A percentile compares a stretch with the other conserved stretches of the same genome.
Evolutionary conservation across 1,284 basidiomycete species (phyloP).

Genomic region (Moniliella sp.): DNA sequence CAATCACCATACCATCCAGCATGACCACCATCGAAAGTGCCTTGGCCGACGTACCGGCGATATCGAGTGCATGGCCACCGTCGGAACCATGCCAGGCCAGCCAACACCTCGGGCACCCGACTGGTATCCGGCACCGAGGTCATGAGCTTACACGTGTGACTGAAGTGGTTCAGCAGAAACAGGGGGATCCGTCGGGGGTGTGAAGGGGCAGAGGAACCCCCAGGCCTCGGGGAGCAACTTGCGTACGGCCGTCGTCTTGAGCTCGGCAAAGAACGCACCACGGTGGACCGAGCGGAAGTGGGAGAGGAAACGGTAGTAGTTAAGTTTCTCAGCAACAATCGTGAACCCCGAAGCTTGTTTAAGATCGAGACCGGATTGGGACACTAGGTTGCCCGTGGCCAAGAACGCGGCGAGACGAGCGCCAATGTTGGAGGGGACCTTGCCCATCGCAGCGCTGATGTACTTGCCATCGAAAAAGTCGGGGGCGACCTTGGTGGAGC

Average conservation of each 20-base stretch:
- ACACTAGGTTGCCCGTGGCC: constrained; percentile 85
- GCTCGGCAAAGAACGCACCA: constrained; percentile 95
- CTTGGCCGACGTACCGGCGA: too few species aligned
- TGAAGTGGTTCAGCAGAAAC: constrained; percentile 88
- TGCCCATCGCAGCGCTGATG: constrained; percentile 53
- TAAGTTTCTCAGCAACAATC: constrained; percentile 93
- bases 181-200: constrained; percentile 92
- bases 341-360: constrained; percentile 95
- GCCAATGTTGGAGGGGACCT: constrained; percentile 78
- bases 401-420: constrained; percentile 77
- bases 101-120: constrained; percentile 60
- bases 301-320: constrained; percentile 92
- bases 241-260: constrained; percentile 92
- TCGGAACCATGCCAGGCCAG: constrained; percentile 77
- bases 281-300: constrained; percentile 97
- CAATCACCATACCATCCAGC: constrained; percentile 78
- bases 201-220: constrained; percentile 97
- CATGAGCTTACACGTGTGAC: constrained; percentile 75
- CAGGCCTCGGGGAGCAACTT: constrained; percentile 93
- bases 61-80: too few species aligned
- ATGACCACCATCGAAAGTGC: too few species aligned
- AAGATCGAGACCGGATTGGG: constrained; percentile 80
- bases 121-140: constrained; percentile 54
- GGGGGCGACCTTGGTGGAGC: constrained; percentile 36
- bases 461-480: constrained; percentile 75